A percentile compares a stretch with the other conserved stretches of the same genome.
phyloP scores from a whole-genome alignment of 1,284 basidiomycete genomes.

The Leccinum insolens region DNA sequence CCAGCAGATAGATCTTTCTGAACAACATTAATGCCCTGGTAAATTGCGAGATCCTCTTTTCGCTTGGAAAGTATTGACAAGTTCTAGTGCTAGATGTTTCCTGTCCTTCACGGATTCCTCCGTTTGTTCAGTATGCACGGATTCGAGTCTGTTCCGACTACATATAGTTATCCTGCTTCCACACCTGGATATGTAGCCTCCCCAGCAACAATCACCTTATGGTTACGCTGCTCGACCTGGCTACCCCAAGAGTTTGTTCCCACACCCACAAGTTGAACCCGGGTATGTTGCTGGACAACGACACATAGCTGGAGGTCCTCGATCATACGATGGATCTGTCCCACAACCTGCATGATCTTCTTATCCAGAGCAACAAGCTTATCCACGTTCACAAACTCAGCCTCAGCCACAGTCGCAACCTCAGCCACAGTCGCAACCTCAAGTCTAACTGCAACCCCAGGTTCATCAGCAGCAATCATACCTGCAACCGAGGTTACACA shows the following conservation, averaged over 20 bases:
- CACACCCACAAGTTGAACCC: constrained; percentile 38
- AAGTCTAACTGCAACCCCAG: constrained; percentile 27
- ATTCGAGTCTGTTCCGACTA: too few species aligned
- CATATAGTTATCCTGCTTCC: constrained; percentile 41
- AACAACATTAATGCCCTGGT: constrained; percentile 7
- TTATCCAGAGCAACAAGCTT: constrained; percentile 31
- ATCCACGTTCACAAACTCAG: constrained; percentile 23
- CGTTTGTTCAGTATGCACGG: too few species aligned
- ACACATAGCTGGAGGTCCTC: constrained; percentile 24
- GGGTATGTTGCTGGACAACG: constrained; percentile 38
- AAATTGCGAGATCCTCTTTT: not conserved
- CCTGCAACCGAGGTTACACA: constrained; percentile 16
- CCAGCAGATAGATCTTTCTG: not conserved
- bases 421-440: constrained; percentile 20
- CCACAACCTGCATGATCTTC: constrained; percentile 33
- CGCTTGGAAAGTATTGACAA: constrained; percentile 3
- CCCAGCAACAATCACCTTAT: constrained; percentile 26
- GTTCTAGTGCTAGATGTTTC: constrained; percentile 3
- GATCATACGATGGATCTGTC: constrained; percentile 34
- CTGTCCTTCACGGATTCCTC: not conserved
- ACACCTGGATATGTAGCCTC: constrained; percentile 44
- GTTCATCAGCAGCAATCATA: constrained; percentile 24
- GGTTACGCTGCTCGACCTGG: constrained; percentile 43
- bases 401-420: constrained; percentile 28
- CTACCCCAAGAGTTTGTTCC: constrained; percentile 36